Evolutionary conservation across 1,284 basidiomycete species (phyloP).

Genomic region (Cutaneotrichosporon cyanovorans): DNA sequence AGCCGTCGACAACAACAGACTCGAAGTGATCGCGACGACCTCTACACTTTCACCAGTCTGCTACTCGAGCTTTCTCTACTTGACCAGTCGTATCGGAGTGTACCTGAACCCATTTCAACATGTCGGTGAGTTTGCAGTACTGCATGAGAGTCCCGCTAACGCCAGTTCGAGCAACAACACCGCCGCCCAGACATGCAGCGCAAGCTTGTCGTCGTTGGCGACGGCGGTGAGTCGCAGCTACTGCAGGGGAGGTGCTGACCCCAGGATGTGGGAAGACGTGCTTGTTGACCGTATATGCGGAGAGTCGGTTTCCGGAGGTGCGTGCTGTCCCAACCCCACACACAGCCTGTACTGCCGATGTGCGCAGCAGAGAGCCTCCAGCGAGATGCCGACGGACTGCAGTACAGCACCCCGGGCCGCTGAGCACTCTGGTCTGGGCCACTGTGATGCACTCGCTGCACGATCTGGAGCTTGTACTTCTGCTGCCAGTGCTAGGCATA

Average conservation of each 20-base stretch:
- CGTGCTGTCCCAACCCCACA: background rate
- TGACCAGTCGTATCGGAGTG: no score
- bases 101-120: background rate
- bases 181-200: constrained; percentile 68
- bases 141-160: no score
- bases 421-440: no score
- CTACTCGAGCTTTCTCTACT: no score
- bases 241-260: background rate
- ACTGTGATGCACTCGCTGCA: no score
- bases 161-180: constrained; percentile 5
- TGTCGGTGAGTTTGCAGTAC: constrained; percentile 1
- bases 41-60: no score
- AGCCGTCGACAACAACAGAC: no score
- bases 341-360: no score
- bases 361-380: no score
- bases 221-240: constrained; percentile 33
- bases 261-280: constrained; percentile 57
- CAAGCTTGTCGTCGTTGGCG: constrained; percentile 76
- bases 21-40: no score
- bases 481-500: no score
- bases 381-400: background rate
- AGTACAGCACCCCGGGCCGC: background rate
- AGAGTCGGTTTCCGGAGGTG: constrained; percentile 96
- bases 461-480: no score
- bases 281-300: constrained; percentile 61